These are phyloP conservation scores for Angomonas desouzai DNA, from an alignment of 208 protist species.

Conservation along the genomic window DNA sequence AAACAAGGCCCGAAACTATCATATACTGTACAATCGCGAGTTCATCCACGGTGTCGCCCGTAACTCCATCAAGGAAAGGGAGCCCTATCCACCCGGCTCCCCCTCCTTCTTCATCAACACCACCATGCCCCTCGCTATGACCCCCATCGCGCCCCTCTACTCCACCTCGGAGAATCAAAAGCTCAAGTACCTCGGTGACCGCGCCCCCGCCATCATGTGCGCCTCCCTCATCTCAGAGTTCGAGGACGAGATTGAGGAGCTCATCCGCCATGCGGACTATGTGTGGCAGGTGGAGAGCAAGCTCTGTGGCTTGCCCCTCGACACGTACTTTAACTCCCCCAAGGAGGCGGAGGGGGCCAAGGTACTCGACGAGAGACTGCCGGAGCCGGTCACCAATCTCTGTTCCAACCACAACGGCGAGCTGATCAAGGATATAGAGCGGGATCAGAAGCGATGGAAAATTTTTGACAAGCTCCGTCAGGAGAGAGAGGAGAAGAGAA, in stretches of 20 bases:
- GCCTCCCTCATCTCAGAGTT: slow-evolving; percentile 48
- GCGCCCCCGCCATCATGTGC: slow-evolving; percentile 41
- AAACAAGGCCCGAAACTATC: slow-evolving; percentile 58
- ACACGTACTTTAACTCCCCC: background rate
- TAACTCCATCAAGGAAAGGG: background rate
- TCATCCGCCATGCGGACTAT: slow-evolving; percentile 42
- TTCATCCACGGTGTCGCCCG: slow-evolving; percentile 31
- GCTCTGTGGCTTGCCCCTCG: slow-evolving; percentile 45
- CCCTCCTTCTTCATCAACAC: slow-evolving; percentile 17
- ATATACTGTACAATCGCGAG: slow-evolving; percentile 25
- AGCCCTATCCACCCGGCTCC: background rate
- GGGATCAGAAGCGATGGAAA: slow-evolving; percentile 36
- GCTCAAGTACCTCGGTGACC: slow-evolving; percentile 20
- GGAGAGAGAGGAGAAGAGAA: slow-evolving; percentile 8
- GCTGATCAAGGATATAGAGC: slow-evolving; percentile 28
- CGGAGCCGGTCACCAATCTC: slow-evolving; percentile 13
- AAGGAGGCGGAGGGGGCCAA: background rate
- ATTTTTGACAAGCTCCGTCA: slow-evolving; percentile 25
- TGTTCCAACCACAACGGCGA: slow-evolving; percentile 12
- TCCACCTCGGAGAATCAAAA: slow-evolving; percentile 33
- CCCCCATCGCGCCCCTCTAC: slow-evolving; percentile 42
- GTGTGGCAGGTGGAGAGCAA: slow-evolving; percentile 45
- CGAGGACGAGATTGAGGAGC: slow-evolving; percentile 52
- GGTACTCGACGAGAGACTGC: slow-evolving; percentile 15
- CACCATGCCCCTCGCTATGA: slow-evolving; percentile 14